Evolutionary conservation across 768 basidiomycete species (phyloP), one percentile per base, ranked within the genome.

Genomic region (Clathrus columnatus): DNA sequence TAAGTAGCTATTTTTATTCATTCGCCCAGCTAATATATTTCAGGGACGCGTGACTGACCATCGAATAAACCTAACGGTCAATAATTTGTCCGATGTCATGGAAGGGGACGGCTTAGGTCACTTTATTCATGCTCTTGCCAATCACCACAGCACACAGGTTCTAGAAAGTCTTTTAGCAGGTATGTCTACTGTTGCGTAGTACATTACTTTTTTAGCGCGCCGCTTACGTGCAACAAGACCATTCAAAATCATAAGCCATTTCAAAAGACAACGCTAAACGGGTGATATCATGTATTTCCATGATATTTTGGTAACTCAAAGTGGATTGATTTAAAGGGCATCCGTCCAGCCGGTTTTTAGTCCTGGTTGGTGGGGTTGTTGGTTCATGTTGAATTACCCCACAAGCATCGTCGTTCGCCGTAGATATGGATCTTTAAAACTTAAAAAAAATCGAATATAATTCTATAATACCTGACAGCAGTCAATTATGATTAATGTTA

Each of bases 21-120:
- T 52, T 32, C 20, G n/a, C 2, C 42, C 17, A 11, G 41, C 7
- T 21, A 20, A 44, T 10, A 43, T 28, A 48, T 14, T 44, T 43
- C 61, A 95, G 85, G 91, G 92, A 60, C 85, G 93, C 8, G 82
- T 97, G 8, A 98, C 94, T 2, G 94, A 96, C 67, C 94, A 97
- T 62, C 79, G 93, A 0, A 82, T 96, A 42, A 86, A 87, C 4
- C 65, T 93, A 23, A 85, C 87, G 0, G 60, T 90, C 24, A 83
- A 62, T 6, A 86, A 86, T 57, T 73, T 88, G 3, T 68, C 72
- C 3, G 75, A 78, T 0, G 79, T 86, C 3, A 74, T 89, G 65
- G 84, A 87, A 61, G 85, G 83, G 1, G 79, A 83, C 24, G 82
- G 77, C 1, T 62, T 87, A 21, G 72, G 78, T 41, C 73, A 74